phyloP scores from a whole-genome alignment of 2,329 filamentous ascomycete species.

The Hypoxylon sp. region DNA sequence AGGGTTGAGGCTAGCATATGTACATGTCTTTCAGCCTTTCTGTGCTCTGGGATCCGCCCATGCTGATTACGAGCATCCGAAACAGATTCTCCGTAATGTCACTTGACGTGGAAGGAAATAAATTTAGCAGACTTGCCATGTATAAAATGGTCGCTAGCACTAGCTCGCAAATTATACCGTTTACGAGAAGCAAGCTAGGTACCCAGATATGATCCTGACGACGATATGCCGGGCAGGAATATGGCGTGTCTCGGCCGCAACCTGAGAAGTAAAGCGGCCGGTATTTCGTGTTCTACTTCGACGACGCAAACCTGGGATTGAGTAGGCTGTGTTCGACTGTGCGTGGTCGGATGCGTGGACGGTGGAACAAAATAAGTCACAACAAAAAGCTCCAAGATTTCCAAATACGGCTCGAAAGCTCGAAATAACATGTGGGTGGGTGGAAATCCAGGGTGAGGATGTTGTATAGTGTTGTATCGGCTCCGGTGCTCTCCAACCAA shows the following conservation, averaged over 20 bases:
- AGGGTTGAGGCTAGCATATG: conserved; percentile 33
- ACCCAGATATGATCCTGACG: conserved; percentile 20
- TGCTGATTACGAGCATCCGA: conserved; percentile 32
- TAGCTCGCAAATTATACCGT: conserved; percentile 24
- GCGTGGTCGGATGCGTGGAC: conserved; percentile 10
- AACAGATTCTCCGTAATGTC: conserved; percentile 36
- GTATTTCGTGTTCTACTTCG: conserved; percentile 12
- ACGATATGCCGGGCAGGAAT: conserved; percentile 2
- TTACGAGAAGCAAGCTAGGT: conserved; percentile 11
- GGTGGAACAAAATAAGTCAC: conserved; percentile 31
- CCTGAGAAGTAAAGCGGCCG: conserved; percentile 4
- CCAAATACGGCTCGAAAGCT: conserved; percentile 5
- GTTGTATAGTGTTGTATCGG: conserved; percentile 25
- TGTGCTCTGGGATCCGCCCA: conserved; percentile 10
- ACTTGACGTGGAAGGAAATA: conserved; percentile 26
- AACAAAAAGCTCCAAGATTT: conserved; percentile 14
- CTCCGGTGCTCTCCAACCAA: conserved; percentile 21
- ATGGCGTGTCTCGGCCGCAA: conserved; percentile 16
- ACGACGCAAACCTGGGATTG: conserved; percentile 8
- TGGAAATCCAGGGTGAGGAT: conserved; percentile 20
- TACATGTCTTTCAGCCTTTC: conserved; percentile 19
- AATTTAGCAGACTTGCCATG: conserved; percentile 5
- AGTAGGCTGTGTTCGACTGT: conserved; percentile 17
- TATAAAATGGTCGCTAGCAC: conserved; percentile 30
- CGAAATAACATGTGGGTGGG: conserved; percentile 14